Evolutionary conservation across 2,329 filamentous ascomycete genomes (phyloP), one percentile per base, ranked within the genome.

Genomic region (Aspergillus alliaceus): DNA sequence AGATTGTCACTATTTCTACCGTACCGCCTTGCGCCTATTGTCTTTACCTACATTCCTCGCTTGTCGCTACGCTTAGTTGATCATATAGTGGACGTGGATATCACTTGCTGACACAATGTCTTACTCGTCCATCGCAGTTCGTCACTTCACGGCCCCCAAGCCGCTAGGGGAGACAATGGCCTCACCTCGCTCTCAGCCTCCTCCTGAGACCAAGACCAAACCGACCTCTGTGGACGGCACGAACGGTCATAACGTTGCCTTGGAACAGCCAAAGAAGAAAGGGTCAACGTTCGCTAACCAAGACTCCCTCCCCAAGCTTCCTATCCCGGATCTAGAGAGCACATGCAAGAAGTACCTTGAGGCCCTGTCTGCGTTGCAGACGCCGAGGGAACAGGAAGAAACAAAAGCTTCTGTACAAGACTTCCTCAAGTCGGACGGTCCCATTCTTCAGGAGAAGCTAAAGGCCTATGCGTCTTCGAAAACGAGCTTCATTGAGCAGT

Each of bases 401-500:
- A 96, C 90, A 0, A 86, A 84, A 66, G 83, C 87, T 59, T 91
- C 93, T 0, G 88, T 96, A 0, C 81, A 88, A 11, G 91, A 96
- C 29, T 98, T 98, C 64, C 76, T 97, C 39, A 87, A 84, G 65
- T 79, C 82, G 0, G 93, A 97, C 61, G 95, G 95, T 0, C 90
- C 90, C 0, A 86, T 89, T 46, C 77, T 99, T 48, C 93, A 99
- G 71, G 91, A 95, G 59, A 93, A 89, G 74, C 77, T 98, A 56
- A 95, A 93, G 79, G 87, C 88, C 67, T 99, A 98, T 79, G 93
- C 95, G 8, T 87, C 86, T 49, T 91, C 90, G 44, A 93, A 93
- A 77, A 91, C 91, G 35, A 98, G 93, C 75, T 99, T 97, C 72
- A 98, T 99, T 67, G 95, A 98, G 72, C 95, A 99, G 69, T 99